Percentiles rank a stretch among this genome's conserved stretches.
These are phyloP conservation scores for Prinsepia uniflora DNA, from an alignment of 306 rosid genomes.

Conservation along the genomic window DNA sequence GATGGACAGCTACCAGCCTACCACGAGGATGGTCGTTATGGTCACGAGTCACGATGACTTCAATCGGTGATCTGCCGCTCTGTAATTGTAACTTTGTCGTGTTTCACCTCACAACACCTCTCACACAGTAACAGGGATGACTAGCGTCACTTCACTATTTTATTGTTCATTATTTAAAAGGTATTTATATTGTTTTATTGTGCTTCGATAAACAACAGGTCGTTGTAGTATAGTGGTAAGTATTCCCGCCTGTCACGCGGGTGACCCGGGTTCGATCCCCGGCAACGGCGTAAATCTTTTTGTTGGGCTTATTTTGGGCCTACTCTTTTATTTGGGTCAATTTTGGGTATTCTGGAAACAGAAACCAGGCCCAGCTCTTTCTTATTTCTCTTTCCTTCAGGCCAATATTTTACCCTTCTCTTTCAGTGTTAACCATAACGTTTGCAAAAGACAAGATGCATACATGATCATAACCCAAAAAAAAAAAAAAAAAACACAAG, in stretches of 20 bases:
- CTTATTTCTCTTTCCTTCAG: not conserved
- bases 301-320: not conserved
- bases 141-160: not conserved
- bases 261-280: constrained; percentile 70
- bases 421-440: too few species aligned
- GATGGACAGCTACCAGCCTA: not conserved
- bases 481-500: too few species aligned
- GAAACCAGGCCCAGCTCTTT: not conserved
- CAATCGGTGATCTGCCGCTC: constrained; percentile 16
- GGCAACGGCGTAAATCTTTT: not conserved
- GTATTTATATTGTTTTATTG: too few species aligned
- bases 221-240: constrained; percentile 77
- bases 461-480: too few species aligned
- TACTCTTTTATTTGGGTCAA: not conserved
- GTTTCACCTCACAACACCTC: not conserved
- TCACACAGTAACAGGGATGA: not conserved
- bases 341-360: not conserved
- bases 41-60: not conserved
- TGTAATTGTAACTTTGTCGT: not conserved
- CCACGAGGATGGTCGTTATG: not conserved
- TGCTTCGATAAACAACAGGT: not conserved
- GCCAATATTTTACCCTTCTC: too few species aligned
- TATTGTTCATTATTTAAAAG: too few species aligned
- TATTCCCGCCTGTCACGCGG: constrained; percentile 65
- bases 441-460: too few species aligned